Evolutionary conservation across 139 green algal genomes (phyloP), one percentile per base, ranked within the genome.

Genomic region (Spirogloea muscicola): DNA sequence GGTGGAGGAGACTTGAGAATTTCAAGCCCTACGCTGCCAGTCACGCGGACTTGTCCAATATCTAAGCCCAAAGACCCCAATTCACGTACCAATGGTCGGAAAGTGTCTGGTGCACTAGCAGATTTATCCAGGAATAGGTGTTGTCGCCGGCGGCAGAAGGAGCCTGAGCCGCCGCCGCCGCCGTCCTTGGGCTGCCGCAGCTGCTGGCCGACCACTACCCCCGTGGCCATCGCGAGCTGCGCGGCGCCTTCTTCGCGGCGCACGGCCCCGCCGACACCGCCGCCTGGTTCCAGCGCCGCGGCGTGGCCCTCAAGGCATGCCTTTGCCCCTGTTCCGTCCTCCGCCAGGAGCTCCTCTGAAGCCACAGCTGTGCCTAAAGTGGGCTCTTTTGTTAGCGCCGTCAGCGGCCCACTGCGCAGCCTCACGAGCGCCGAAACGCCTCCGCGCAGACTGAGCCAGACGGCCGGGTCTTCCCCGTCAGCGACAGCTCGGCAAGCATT

Each of bases 381-480:
- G n/a, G n/a, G n/a, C n/a, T n/a, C n/a, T n/a, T n/a, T n/a, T n/a
- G n/a, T n/a, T n/a, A n/a, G n/a, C n/a, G n/a, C n/a, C n/a, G n/a
- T n/a, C n/a, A n/a, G n/a, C n/a, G n/a, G n/a, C n/a, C n/a, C n/a
- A n/a, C n/a, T n/a, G n/a, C n/a, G n/a, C n/a, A n/a, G n/a, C n/a
- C n/a, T 21, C 21, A 55, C 21, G n/a, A n/a, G n/a, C n/a, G n/a
- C n/a, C n/a, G n/a, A n/a, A n/a, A n/a, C n/a, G n/a, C n/a, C n/a
- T n/a, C n/a, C n/a, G n/a, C n/a, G n/a, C 71, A 79, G 73, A 81
- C 67, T 31, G 76, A 84, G 42, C n/a, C 34, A 29, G 76, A 83
- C 44, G 76, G 76, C 6, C 37, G 73, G 33, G 80, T 83, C 33
- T 83, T 83, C n/a, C 76, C 76, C 27, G 25, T 80, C n/a, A 85